A percentile compares a stretch with the other conserved stretches of the same genome.
phyloP scores from a whole-genome alignment of 1,139 yeast species.

The Candida mesenterica region DNA sequence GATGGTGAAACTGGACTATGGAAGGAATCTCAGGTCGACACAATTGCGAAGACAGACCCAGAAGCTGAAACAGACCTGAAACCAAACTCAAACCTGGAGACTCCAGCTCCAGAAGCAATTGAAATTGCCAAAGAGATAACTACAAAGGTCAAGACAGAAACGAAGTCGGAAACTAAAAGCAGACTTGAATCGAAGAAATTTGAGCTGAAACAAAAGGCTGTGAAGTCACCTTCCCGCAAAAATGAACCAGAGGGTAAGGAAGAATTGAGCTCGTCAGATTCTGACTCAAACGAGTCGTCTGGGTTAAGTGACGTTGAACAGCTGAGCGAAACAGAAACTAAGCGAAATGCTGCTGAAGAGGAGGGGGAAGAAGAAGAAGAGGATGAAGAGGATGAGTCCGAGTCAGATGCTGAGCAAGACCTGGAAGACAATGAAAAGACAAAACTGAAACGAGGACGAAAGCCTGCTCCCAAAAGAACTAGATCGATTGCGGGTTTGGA shows the following conservation, averaged over 20 bases:
- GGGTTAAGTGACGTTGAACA: background rate
- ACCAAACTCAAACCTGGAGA: conserved; percentile 3
- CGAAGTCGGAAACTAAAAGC: background rate
- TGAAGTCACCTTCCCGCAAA: too few relatives aligned
- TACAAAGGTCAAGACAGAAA: background rate
- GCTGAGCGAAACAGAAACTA: too few relatives aligned
- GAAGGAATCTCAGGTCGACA: background rate
- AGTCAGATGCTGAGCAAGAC: conserved; percentile 7
- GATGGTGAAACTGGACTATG: conserved; percentile 6
- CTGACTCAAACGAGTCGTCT: background rate
- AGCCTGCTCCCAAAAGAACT: conserved; percentile 12
- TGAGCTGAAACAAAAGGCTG: conserved; percentile 1
- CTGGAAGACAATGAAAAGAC: conserved; percentile 7
- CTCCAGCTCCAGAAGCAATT: background rate
- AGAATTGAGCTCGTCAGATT: conserved; percentile 6
- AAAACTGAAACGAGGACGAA: conserved; percentile 5
- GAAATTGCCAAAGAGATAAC: background rate
- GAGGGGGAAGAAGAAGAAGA: conserved; percentile 8
- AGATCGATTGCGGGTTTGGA: conserved; percentile 27
- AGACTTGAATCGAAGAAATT: background rate
- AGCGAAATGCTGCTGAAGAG: conserved; percentile 10
- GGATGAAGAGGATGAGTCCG: conserved; percentile 7
- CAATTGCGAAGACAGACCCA: background rate
- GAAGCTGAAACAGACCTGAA: conserved; percentile 4
- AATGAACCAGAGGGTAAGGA: too few relatives aligned